Conservation (phyloP, 2,329 filamentous ascomycete genomes). For the Bipolaris gigantea region DNA sequence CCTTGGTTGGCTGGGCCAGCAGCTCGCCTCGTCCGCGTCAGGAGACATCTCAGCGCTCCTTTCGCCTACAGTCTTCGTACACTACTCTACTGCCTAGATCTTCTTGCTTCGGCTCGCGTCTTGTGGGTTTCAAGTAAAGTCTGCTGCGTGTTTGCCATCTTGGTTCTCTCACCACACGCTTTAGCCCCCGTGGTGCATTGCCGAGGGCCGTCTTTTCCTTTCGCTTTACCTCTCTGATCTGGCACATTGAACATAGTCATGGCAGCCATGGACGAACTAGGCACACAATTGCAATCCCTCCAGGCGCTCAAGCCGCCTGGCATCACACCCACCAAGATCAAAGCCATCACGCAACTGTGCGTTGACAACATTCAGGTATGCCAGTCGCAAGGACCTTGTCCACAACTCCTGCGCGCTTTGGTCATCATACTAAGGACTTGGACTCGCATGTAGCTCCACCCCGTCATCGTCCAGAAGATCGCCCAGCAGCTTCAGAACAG, state of each 20-base stretch:
- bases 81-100: conserved; percentile 27
- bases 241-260: conserved; percentile 42
- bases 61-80: conserved; percentile 27
- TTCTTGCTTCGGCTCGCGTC: conserved; percentile 23
- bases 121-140: conserved; percentile 32
- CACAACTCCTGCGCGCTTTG: conserved; percentile 11
- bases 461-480: conserved; percentile 91
- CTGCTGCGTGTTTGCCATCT: conserved; percentile 28
- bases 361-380: conserved; percentile 56
- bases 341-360: conserved; percentile 82
- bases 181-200: conserved; percentile 9
- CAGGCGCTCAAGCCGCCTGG: conserved; percentile 88
- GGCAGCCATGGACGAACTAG: conserved; percentile 87
- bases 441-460: conserved; percentile 72
- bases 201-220: conserved; percentile 17
- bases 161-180: conserved; percentile 21
- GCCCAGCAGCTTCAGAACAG: conserved; percentile 97
- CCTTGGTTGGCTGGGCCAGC: conserved; percentile 27
- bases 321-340: conserved; percentile 90
- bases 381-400: conserved; percentile 16
- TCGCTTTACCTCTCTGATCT: conserved; percentile 24
- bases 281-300: conserved; percentile 88
- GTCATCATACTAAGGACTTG: conserved; percentile 29
- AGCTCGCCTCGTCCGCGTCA: conserved; percentile 24
- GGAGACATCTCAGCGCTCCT: conserved; percentile 26